Evolutionary conservation across 2,329 filamentous ascomycete genomes (phyloP).

Genomic region (Periconia sp.): DNA sequence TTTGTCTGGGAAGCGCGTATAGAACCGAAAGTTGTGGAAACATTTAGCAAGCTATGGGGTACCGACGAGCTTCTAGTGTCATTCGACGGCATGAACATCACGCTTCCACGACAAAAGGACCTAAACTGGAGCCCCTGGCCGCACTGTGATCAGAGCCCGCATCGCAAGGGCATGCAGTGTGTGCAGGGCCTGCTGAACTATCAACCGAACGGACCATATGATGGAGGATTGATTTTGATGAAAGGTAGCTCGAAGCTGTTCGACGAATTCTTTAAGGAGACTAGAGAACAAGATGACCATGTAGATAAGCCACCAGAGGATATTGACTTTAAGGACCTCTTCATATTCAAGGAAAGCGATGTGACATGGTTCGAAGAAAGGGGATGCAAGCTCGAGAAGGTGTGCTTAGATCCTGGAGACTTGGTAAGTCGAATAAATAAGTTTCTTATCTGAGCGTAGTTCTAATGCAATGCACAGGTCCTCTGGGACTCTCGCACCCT

Average conservation of each 20-base stretch:
- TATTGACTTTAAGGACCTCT: slow-evolving; percentile 47
- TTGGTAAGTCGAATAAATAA: slow-evolving; percentile 24
- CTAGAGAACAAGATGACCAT: slow-evolving; percentile 17
- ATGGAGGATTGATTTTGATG: slow-evolving; percentile 56
- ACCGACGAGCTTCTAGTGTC: slow-evolving; percentile 45
- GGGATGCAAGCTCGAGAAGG: slow-evolving; percentile 49
- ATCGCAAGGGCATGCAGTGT: slow-evolving; percentile 49
- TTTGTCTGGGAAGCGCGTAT: slow-evolving; percentile 49
- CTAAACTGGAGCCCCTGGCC: slow-evolving; percentile 47
- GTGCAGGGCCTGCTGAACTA: slow-evolving; percentile 55
- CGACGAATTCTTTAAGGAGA: slow-evolving; percentile 51
- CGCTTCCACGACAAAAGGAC: slow-evolving; percentile 41
- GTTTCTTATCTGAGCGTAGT: no score
- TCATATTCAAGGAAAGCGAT: slow-evolving; percentile 51
- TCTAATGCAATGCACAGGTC: slow-evolving; percentile 19
- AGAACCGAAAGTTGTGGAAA: slow-evolving; percentile 48
- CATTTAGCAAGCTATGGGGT: slow-evolving; percentile 44
- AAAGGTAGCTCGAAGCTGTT: slow-evolving; percentile 51
- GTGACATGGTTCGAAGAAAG: slow-evolving; percentile 51
- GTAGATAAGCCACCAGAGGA: slow-evolving; percentile 21
- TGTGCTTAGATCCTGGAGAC: slow-evolving; percentile 51
- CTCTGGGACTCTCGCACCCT: slow-evolving; percentile 57
- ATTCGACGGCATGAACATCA: slow-evolving; percentile 50
- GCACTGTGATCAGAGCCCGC: slow-evolving; percentile 50
- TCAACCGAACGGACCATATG: slow-evolving; percentile 52